Base-by-base conservation (phyloP, 176 grass and related monocot species). In the Dactylis glomerata region DNA sequence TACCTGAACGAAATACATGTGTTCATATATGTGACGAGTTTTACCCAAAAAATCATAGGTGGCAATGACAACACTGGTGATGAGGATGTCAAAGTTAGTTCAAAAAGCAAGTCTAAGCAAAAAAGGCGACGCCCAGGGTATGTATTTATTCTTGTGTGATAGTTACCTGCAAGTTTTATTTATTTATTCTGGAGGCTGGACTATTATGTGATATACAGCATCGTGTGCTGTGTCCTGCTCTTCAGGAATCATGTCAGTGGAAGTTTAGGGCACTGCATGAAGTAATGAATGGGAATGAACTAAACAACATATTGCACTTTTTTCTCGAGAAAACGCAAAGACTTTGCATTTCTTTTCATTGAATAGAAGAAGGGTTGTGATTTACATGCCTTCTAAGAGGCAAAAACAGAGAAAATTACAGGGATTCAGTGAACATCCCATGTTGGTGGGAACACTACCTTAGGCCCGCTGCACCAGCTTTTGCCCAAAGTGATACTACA, bases 71-170 rank as follows among this genome's bases (percentile, higher is more conserved):
- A 80, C 44, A 87, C 68, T 36, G 84, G 86, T 1, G 90, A 88
- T 63, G 89, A 93, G 85, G 94, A 92, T 67, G 45, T 32, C 22
- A 85, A 97, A 78, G 62, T 41, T 34, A 70, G 88, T 74, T 80
- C 75, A 12, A 99, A 89, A 87, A 84, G 50, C 89, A 99, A 94
- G 78, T 92, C 80, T 88, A 96, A 99, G 84, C 90, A 87, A 66
- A 99, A 99, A 78, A 77, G 71, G 5, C 85, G 88, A 52, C 86
- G 90, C 66, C 88, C 85, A 78, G 93, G 87, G 93, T 95, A 90
- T 68, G 82, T 49, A 42, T n/a, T 84, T 81, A 49, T 32, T 80
- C 15, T 59, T 76, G 36, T 72, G 38, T 49, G 52, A 41, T 5
- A 80, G 31, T 46, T 59, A 3, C 34, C 76, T 55, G 36, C 40